These are phyloP conservation scores for Boletus subcaerulescens DNA, from an alignment of 768 basidiomycete genomes.

Conservation along the genomic window DNA sequence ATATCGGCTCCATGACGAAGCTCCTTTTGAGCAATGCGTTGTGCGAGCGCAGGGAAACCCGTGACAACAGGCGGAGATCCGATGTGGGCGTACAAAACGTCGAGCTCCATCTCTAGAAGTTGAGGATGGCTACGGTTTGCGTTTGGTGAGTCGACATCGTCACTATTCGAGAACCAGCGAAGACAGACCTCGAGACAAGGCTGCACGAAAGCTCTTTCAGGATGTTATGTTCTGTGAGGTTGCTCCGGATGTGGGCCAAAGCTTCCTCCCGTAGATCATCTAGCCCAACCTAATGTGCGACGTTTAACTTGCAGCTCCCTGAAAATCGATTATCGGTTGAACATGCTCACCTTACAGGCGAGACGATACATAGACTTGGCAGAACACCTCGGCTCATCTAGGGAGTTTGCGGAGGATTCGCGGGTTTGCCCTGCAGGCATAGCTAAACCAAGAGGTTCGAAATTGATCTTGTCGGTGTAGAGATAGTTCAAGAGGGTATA, in stretches of 20 bases:
- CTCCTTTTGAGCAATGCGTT: constrained; percentile 13
- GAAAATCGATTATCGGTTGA: neutral
- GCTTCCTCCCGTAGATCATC: constrained; percentile 17
- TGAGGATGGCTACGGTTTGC: constrained; percentile 6
- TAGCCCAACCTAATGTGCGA: constrained; percentile 17
- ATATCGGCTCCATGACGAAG: constrained; percentile 24
- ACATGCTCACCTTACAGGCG: constrained; percentile 34
- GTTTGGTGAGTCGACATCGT: neutral
- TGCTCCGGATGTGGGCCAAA: constrained; percentile 13
- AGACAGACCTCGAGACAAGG: constrained; percentile 17
- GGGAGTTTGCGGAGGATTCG: neutral
- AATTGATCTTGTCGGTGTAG: constrained; percentile 34
- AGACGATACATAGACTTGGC: constrained; percentile 46
- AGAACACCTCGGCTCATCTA: constrained; percentile 28
- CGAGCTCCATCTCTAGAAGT: constrained; percentile 25
- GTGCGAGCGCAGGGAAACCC: constrained; percentile 11
- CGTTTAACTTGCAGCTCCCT: neutral
- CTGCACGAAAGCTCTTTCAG: constrained; percentile 22
- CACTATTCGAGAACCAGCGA: neutral
- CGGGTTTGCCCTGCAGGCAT: neutral
- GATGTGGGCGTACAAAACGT: constrained; percentile 17
- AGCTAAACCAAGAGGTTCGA: constrained; percentile 31
- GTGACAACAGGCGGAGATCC: constrained; percentile 12
- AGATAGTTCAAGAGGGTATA: constrained; percentile 37
- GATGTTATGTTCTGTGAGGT: constrained; percentile 23